Evolutionary conservation across 2,329 filamentous ascomycete genomes (phyloP).

Genomic region (Sordariomycetes sp.): DNA sequence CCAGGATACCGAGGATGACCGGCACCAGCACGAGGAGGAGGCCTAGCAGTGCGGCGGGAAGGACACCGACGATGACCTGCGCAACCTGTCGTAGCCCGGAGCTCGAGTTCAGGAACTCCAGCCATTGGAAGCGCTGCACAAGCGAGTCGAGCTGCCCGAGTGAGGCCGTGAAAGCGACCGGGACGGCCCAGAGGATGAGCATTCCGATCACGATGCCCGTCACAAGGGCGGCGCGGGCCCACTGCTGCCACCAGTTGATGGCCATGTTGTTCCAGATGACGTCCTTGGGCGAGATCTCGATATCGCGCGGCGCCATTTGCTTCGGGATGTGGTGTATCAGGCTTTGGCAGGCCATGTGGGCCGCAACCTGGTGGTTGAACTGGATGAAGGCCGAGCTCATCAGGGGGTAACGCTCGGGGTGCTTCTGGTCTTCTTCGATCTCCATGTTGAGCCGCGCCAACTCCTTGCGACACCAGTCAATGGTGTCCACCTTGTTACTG

Average conservation of each 20-base stretch:
- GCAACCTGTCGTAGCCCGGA: slow-evolving; percentile 48
- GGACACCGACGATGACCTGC: slow-evolving; percentile 66
- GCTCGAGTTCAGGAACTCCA: slow-evolving; percentile 57
- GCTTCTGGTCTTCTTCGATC: slow-evolving; percentile 80
- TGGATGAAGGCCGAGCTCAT: slow-evolving; percentile 98
- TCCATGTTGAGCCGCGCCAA: slow-evolving; percentile 81
- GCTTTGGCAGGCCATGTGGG: slow-evolving; percentile 95
- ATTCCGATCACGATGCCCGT: slow-evolving; percentile 58
- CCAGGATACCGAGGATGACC: slow-evolving; percentile 63
- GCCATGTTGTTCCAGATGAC: slow-evolving; percentile 98
- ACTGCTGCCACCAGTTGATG: slow-evolving; percentile 86
- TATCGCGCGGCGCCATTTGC: slow-evolving; percentile 82
- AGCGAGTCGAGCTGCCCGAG: slow-evolving; percentile 68
- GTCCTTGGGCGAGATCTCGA: slow-evolving; percentile 90
- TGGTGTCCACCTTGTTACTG: slow-evolving; percentile 88
- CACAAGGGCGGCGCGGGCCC: slow-evolving; percentile 59
- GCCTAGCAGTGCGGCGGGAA: slow-evolving; percentile 68
- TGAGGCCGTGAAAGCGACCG: slow-evolving; percentile 78
- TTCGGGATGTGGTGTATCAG: slow-evolving; percentile 84
- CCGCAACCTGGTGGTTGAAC: slow-evolving; percentile 94
- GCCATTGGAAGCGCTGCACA: slow-evolving; percentile 54
- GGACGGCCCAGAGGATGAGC: slow-evolving; percentile 81
- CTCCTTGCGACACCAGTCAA: slow-evolving; percentile 81
- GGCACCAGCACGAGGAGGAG: slow-evolving; percentile 75
- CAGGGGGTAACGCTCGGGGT: slow-evolving; percentile 75